phyloP scores from a whole-genome alignment of 768 basidiomycete genomes.

The Naganishia kalamii region DNA sequence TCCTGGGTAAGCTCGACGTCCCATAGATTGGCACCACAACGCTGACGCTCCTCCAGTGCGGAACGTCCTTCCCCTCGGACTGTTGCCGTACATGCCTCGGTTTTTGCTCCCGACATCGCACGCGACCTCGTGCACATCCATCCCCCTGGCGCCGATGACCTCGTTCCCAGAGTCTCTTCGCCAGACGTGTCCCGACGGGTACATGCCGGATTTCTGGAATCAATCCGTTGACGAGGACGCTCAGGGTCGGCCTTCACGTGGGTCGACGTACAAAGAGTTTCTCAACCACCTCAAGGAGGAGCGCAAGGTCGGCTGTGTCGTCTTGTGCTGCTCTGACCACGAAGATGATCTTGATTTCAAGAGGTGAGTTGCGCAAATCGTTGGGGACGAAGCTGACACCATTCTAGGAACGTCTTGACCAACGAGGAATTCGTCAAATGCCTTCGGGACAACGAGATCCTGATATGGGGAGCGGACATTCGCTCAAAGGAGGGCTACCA shows the following conservation, averaged over 20 bases:
- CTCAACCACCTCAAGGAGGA: constrained; percentile 66
- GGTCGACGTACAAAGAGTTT: constrained; percentile 75
- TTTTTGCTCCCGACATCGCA: constrained; percentile 34
- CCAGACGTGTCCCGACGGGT: constrained; percentile 9
- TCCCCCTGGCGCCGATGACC: not conserved
- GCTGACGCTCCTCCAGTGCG: constrained; percentile 28
- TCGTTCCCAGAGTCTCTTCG: constrained; percentile 1
- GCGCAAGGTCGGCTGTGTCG: constrained; percentile 65
- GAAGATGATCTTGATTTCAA: constrained; percentile 85
- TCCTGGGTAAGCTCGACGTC: constrained; percentile 34
- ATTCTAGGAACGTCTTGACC: constrained; percentile 63
- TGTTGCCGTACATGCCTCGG: constrained; percentile 37
- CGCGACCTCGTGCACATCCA: not conserved
- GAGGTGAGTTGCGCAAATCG: constrained; percentile 51
- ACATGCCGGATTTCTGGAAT: constrained; percentile 10
- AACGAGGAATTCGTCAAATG: constrained; percentile 63
- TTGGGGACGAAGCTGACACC: not conserved
- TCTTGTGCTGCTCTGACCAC: constrained; percentile 83
- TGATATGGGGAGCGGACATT: constrained; percentile 91
- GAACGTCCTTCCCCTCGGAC: constrained; percentile 38
- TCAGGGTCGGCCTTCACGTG: constrained; percentile 46
- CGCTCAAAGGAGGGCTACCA: constrained; percentile 74
- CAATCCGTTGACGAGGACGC: constrained; percentile 27
- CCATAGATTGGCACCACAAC: not conserved
- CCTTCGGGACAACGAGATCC: constrained; percentile 65